Conservation (phyloP, 495 filamentous ascomycete species). For the Staphylotrichum tortipilum region DNA sequence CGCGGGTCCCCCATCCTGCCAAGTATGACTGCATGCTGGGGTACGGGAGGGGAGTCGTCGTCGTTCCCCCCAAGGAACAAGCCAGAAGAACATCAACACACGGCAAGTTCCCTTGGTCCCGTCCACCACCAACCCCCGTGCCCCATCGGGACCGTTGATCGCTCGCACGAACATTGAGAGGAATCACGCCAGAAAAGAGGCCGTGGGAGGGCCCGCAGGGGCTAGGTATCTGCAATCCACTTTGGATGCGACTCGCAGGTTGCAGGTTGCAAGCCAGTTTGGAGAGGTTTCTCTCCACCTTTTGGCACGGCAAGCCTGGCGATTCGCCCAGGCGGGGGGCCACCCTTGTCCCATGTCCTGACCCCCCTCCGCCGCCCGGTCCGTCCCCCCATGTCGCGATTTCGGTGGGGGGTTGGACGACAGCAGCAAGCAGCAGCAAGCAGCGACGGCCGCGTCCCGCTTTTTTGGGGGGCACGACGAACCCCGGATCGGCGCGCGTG, state of each 20-base stretch:
- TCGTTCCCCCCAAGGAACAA: no score
- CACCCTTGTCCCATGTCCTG: neutral
- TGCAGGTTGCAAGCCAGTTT: neutral
- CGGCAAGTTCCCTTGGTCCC: neutral
- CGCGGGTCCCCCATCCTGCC: no score
- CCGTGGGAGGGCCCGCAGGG: no score
- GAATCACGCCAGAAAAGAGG: neutral
- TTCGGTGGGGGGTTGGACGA: neutral
- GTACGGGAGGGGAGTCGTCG: no score
- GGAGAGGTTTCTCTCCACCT: neutral
- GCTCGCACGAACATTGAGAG: no score
- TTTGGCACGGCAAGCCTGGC: slow-evolving; percentile 7
- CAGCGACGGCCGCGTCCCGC: no score
- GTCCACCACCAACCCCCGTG: no score
- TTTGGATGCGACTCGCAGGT: neutral
- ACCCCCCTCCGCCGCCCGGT: slow-evolving; percentile 2
- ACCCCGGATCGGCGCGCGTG: slow-evolving; percentile 7
- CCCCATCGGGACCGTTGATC: no score
- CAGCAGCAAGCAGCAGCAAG: no score
- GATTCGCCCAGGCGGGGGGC: neutral
- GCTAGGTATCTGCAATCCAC: neutral
- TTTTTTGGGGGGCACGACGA: no score
- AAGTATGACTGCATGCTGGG: no score
- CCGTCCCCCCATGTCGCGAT: slow-evolving; percentile 10
- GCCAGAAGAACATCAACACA: no score